phyloP scores from a whole-genome alignment of 2,329 filamentous ascomycete species.

The Colletotrichum theobromicola region DNA sequence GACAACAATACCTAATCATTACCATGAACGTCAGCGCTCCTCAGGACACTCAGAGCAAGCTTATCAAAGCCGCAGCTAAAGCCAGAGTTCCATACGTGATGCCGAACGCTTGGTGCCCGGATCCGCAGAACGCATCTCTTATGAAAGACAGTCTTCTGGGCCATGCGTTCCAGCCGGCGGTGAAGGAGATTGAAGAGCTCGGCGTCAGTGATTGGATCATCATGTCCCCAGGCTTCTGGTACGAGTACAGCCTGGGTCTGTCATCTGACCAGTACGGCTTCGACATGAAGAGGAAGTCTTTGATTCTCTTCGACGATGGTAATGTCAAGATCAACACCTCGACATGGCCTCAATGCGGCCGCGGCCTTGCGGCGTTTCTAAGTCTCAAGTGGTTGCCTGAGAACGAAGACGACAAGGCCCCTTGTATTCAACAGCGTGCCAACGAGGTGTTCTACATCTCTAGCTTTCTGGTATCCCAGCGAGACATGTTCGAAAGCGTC shows the following conservation, averaged over 20 bases:
- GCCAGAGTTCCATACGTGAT: conserved; percentile 57
- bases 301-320: conserved; percentile 62
- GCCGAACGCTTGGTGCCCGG: conserved; percentile 50
- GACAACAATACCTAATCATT: conserved; percentile 61
- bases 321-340: conserved; percentile 59
- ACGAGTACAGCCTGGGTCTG: conserved; percentile 51
- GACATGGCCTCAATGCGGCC: conserved; percentile 65
- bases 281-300: conserved; percentile 46
- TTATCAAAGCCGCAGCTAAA: conserved; percentile 54
- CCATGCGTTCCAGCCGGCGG: conserved; percentile 12
- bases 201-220: conserved; percentile 37
- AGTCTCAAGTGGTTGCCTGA: conserved; percentile 35
- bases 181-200: conserved; percentile 43
- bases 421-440: conserved; percentile 30
- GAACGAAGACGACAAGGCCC: conserved; percentile 13
- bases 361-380: conserved; percentile 40
- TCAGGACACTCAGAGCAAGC: conserved; percentile 44
- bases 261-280: conserved; percentile 47
- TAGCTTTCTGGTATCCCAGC: conserved; percentile 65
- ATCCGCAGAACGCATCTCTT: conserved; percentile 23
- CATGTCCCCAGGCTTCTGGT: conserved; percentile 56
- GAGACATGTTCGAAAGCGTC: conserved; percentile 68
- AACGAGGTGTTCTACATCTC: conserved; percentile 57
- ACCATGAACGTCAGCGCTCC: conserved; percentile 47
- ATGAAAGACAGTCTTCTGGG: conserved; percentile 8